Evolutionary conservation across 2,329 filamentous ascomycete species (phyloP).

Genomic region (Orbilia oligospora): DNA sequence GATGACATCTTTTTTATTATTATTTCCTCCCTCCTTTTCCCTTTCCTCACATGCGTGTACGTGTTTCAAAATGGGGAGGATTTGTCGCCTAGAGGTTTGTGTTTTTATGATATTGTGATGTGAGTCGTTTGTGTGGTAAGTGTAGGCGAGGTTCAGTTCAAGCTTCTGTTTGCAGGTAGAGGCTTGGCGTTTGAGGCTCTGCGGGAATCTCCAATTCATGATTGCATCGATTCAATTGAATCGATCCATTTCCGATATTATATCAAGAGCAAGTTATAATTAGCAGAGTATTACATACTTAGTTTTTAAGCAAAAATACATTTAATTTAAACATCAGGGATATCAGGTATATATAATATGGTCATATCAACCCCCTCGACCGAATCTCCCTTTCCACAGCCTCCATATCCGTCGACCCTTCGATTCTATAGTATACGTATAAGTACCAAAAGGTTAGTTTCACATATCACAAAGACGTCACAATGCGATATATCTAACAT

Average conservation of each 20-base stretch:
- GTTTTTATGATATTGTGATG: slow-evolving; percentile 30
- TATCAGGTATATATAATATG: too few species aligned
- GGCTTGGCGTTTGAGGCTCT: slow-evolving; percentile 57
- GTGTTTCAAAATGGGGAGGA: too few species aligned
- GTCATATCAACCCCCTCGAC: slow-evolving; percentile 61
- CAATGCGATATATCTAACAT: too few species aligned
- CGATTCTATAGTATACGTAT: too few species aligned
- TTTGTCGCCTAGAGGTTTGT: not conserved
- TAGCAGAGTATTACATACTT: too few species aligned
- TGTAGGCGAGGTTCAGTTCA: slow-evolving; percentile 21
- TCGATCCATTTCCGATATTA: not conserved
- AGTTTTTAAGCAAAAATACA: too few species aligned
- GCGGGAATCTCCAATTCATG: slow-evolving; percentile 6
- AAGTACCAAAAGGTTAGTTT: slow-evolving; percentile 29
- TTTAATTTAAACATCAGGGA: too few species aligned
- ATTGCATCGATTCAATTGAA: too few species aligned
- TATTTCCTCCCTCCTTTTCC: too few species aligned
- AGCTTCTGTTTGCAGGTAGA: slow-evolving; percentile 32
- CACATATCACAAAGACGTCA: too few species aligned
- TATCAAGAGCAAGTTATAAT: too few species aligned
- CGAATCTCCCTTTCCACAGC: slow-evolving; percentile 64
- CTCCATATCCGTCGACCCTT: slow-evolving; percentile 64
- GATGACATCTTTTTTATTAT: slow-evolving; percentile 49
- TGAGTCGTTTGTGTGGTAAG: slow-evolving; percentile 28
- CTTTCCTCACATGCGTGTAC: not conserved